A percentile compares a stretch with the other conserved stretches of the same genome.
Evolutionary conservation across 2,329 filamentous ascomycete genomes (phyloP).

Genomic region (Blumeriella jaapii): DNA sequence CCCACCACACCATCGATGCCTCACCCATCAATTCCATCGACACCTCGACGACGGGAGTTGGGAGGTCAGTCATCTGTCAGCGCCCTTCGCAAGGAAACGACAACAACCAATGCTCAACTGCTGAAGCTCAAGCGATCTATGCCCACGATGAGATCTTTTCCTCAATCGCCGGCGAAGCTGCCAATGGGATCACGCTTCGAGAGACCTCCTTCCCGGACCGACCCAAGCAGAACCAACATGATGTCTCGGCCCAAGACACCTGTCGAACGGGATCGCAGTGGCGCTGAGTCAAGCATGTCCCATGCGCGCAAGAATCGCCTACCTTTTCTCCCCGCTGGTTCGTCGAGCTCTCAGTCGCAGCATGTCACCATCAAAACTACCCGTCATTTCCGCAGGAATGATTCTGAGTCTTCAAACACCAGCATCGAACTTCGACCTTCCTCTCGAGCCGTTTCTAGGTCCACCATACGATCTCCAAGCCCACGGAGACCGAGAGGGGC

Average conservation of each 20-base stretch:
- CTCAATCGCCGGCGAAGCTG: constrained; percentile 42
- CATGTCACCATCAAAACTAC: constrained; percentile 62
- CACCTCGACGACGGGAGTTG: constrained; percentile 50
- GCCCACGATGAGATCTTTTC: constrained; percentile 41
- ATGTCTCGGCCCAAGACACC: constrained; percentile 58
- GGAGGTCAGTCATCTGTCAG: constrained; percentile 41
- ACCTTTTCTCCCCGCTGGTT: constrained; percentile 72
- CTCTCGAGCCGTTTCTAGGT: constrained; percentile 47
- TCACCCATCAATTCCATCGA: constrained; percentile 42
- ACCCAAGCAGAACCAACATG: constrained; percentile 38
- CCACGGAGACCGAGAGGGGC: constrained; percentile 38
- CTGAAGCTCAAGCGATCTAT: constrained; percentile 55
- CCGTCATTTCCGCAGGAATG: constrained; percentile 65
- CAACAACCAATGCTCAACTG: constrained; percentile 55
- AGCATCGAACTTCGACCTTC: constrained; percentile 44
- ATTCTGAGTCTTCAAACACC: constrained; percentile 60
- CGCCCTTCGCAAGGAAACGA: constrained; percentile 46
- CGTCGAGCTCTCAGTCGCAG: constrained; percentile 63
- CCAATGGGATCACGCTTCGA: constrained; percentile 38
- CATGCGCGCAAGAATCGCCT: constrained; percentile 47
- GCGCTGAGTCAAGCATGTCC: constrained; percentile 38
- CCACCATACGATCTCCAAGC: constrained; percentile 44
- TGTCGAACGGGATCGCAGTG: constrained; percentile 41
- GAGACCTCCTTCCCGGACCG: constrained; percentile 48
- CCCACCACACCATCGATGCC: constrained; percentile 46